Base-by-base conservation (phyloP, 2,329 filamentous ascomycete genomes). In the Cladorrhinum sp. region DNA sequence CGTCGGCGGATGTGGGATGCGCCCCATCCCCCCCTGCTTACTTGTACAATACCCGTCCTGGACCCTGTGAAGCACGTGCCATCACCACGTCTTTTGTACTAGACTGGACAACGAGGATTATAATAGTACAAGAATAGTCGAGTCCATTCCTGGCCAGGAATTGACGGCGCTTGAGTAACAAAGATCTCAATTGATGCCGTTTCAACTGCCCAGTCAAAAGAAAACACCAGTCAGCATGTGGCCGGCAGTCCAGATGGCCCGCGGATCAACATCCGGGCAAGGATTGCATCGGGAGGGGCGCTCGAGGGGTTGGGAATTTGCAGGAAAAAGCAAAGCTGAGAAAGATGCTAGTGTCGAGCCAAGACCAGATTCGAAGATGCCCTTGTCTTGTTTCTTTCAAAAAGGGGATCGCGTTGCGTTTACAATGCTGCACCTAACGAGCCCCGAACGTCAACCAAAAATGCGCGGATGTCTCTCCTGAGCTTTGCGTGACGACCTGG, bases 201-300 rank as follows among this genome's bases (percentile, higher is more conserved):
- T 53, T 53, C 50, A 36, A 16, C 27, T 36, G 16, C 29, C 50
- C 25, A 29, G n/a, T 23, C n/a, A 7, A 38, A 32, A 20, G 23
- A 22, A 50, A 38, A 54, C 29, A 38, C 12, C 29, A 25, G 16
- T 24, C 23, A 22, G 16, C 38, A 22, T 18, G 36, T 4, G 16
- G 16, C 41, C 18, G 41, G 41, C 8, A 45, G 20, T 22, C 18
- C 41, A 18, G n/a, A 45, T 45, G 41, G 36, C 10, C 18, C 41
- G 18, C 41, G 53, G 53, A 56, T 56, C 53, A 56, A 23, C 38
- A 56, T 56, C 53, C 53, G 53, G 36, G 22, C 53, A 41, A 56
- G 53, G 53, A 36, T 56, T 27, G 22, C 9, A 25, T 48, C 53
- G 53, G 53, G 41, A 56, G 38, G 24, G 53, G 38, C 38, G 36